Evolutionary conservation across 768 basidiomycete species (phyloP).

Genomic region (Kwoniella sp.): DNA sequence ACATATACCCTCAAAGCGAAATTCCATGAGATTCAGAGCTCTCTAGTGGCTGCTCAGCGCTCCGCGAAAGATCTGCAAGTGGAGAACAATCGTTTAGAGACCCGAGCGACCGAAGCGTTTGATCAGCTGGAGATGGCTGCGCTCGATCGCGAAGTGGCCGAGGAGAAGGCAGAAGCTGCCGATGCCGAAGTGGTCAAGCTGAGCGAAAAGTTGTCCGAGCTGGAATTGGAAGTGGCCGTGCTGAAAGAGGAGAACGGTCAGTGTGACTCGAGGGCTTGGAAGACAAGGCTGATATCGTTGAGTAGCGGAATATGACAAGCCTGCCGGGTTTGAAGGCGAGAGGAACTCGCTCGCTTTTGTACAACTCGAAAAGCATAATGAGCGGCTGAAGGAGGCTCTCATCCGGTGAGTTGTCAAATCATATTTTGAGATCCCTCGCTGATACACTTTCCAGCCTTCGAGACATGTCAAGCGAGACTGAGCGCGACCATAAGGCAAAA

Average conservation of each 20-base stretch:
- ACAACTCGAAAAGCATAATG: conserved; percentile 95
- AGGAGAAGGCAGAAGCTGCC: conserved; percentile 78
- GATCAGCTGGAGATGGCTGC: conserved; percentile 93
- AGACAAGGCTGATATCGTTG: background rate
- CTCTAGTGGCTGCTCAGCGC: conserved; percentile 69
- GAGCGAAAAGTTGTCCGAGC: conserved; percentile 69
- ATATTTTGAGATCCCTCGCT: background rate
- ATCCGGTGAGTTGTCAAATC: conserved; percentile 73
- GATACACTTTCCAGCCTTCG: conserved; percentile 64
- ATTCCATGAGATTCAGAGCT: conserved; percentile 71
- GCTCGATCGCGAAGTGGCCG: conserved; percentile 94
- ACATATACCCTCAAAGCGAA: no score
- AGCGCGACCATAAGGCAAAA: conserved; percentile 72
- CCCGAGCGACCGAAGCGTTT: conserved; percentile 67
- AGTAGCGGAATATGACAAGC: conserved; percentile 49
- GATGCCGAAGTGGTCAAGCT: conserved; percentile 73
- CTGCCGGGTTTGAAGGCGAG: conserved; percentile 47
- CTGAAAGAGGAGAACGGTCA: conserved; percentile 60
- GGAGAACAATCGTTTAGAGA: conserved; percentile 69
- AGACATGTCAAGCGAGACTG: conserved; percentile 81
- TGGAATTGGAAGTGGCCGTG: conserved; percentile 79
- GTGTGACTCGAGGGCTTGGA: no score
- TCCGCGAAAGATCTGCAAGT: conserved; percentile 67
- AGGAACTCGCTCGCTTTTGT: conserved; percentile 58
- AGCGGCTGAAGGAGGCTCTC: conserved; percentile 88